Conservation (phyloP, 176 grass and related monocot genomes). For the Thinopyrum elongatum region DNA sequence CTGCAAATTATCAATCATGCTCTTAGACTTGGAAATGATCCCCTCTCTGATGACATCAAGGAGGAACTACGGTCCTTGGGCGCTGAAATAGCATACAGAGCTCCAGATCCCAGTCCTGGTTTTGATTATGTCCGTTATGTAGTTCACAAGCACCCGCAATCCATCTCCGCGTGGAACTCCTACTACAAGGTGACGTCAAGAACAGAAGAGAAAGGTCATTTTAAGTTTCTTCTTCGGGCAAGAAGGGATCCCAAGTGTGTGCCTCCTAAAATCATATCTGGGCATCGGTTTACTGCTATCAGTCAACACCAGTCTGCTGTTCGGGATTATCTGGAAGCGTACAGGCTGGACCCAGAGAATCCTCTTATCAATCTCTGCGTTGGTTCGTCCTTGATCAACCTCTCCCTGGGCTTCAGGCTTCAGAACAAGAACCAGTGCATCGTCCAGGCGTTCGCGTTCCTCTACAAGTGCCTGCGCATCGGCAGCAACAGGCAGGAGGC, state of each 20-base stretch:
- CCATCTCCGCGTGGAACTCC: slow-evolving; percentile 82
- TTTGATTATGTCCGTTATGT: slow-evolving; percentile 90
- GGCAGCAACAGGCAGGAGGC: slow-evolving; percentile 84
- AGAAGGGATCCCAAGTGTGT: slow-evolving; percentile 58
- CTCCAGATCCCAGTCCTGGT: slow-evolving; percentile 80
- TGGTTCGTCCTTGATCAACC: slow-evolving; percentile 82
- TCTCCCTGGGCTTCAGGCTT: slow-evolving; percentile 89
- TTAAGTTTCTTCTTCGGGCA: slow-evolving; percentile 67
- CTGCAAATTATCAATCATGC: slow-evolving; percentile 81
- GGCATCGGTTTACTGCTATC: slow-evolving; percentile 78
- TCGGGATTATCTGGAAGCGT: slow-evolving; percentile 89
- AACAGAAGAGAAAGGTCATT: slow-evolving; percentile 66
- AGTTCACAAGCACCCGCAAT: slow-evolving; percentile 80
- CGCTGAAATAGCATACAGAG: slow-evolving; percentile 89
- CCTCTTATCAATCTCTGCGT: slow-evolving; percentile 89
- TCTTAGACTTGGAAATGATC: slow-evolving; percentile 78
- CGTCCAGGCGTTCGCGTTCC: slow-evolving; percentile 83
- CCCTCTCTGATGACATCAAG: slow-evolving; percentile 51
- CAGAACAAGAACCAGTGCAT: slow-evolving; percentile 94
- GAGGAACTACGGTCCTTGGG: slow-evolving; percentile 82
- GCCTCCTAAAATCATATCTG: slow-evolving; percentile 75
- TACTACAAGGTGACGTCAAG: slow-evolving; percentile 93
- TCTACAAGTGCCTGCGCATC: slow-evolving; percentile 67
- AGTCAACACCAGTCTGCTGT: slow-evolving; percentile 86
- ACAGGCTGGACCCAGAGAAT: slow-evolving; percentile 81